Evolutionary conservation across 441 rosid species (phyloP).

Genomic region (Lepidium campestre): DNA sequence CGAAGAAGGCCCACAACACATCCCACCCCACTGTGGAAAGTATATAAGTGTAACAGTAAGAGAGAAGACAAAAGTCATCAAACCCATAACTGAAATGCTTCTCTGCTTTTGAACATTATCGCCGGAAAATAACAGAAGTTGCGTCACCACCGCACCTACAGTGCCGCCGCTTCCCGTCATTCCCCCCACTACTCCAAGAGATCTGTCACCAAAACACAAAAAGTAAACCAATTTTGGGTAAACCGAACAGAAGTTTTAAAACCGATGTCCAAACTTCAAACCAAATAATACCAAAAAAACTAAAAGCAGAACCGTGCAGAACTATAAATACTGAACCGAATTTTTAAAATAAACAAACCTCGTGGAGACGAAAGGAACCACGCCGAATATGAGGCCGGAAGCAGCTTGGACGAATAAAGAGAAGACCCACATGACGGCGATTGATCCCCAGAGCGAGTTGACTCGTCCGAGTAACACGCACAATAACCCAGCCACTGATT

Average conservation of each 20-base stretch:
- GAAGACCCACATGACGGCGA: slow-evolving; percentile 53
- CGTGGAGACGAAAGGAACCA: slow-evolving; percentile 76
- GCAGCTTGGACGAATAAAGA: slow-evolving; percentile 78
- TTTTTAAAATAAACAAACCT: slow-evolving; percentile 26
- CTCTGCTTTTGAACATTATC: slow-evolving; percentile 38
- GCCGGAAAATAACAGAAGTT: slow-evolving; percentile 60
- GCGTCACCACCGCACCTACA: slow-evolving; percentile 63
- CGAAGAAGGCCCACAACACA: slow-evolving; percentile 47
- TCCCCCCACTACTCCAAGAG: slow-evolving; percentile 73
- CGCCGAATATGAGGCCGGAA: slow-evolving; percentile 75
- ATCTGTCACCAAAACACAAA: slow-evolving; percentile 35
- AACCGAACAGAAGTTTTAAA: neutral
- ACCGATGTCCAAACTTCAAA: neutral
- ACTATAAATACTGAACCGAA: neutral
- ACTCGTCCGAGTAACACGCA: slow-evolving; percentile 59
- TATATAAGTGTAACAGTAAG: slow-evolving; percentile 44
- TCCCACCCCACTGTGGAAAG: slow-evolving; percentile 62
- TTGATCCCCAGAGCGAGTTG: slow-evolving; percentile 48
- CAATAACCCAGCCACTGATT: slow-evolving; percentile 55
- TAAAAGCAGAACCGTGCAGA: too few species aligned
- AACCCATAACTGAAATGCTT: slow-evolving; percentile 81
- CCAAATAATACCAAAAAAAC: too few species aligned
- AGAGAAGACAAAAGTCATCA: slow-evolving; percentile 50
- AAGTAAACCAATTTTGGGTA: neutral
- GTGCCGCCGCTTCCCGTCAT: slow-evolving; percentile 89